Evolutionary conservation across 257 asterid genomes (phyloP).

Genomic region (Lycium barbarum): DNA sequence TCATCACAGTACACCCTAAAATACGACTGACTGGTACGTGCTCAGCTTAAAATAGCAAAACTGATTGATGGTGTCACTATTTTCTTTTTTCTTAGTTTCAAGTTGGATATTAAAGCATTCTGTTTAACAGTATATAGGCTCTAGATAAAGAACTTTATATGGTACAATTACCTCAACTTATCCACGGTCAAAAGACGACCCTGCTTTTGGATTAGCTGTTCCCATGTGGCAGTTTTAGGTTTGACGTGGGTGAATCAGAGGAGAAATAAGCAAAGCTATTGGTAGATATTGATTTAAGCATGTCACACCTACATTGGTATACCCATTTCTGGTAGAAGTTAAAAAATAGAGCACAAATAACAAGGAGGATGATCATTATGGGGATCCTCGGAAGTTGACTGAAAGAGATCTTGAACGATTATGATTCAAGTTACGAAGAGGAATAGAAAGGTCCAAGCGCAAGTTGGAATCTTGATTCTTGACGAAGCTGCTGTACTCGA

Average conservation of each 20-base stretch:
- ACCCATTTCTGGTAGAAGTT: not conserved
- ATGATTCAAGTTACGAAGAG: slow-evolving; percentile 35
- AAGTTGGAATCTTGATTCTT: not conserved
- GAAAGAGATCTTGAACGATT: slow-evolving; percentile 38
- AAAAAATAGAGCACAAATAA: not conserved
- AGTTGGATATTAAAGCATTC: too few relatives aligned
- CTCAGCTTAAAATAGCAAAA: too few relatives aligned
- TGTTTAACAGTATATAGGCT: too few relatives aligned
- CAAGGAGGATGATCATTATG: slow-evolving; percentile 19
- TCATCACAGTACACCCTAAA: too few relatives aligned
- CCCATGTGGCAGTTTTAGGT: not conserved
- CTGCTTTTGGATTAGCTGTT: not conserved
- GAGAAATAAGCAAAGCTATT: not conserved
- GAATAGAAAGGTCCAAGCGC: not conserved
- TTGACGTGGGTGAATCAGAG: not conserved
- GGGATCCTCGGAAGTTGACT: not conserved
- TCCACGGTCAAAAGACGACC: too few relatives aligned
- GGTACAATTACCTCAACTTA: too few relatives aligned
- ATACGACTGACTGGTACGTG: too few relatives aligned
- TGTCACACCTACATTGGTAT: not conserved
- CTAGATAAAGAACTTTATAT: too few relatives aligned
- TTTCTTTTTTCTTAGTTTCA: too few relatives aligned
- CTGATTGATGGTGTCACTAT: too few relatives aligned
- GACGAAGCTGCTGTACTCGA: not conserved
- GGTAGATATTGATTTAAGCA: not conserved